Evolutionary conservation across 441 rosid species (phyloP).

Genomic region (Erysimum cheiri): DNA sequence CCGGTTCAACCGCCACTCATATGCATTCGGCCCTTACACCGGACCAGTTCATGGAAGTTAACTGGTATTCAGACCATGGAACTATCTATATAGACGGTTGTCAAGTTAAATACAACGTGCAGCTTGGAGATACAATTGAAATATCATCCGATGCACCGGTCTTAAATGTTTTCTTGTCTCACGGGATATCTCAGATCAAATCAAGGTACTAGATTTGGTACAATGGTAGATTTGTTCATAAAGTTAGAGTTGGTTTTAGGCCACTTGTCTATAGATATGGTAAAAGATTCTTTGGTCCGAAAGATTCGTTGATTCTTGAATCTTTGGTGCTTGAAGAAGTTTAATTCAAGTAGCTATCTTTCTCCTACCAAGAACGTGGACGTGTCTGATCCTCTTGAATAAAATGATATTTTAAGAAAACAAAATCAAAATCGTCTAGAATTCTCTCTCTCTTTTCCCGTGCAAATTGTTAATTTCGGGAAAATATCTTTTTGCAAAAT

Average conservation of each 20-base stretch:
- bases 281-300: slow-evolving; percentile 30
- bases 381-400: slow-evolving; percentile 35
- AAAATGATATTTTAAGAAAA: neutral
- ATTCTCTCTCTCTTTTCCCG: slow-evolving; percentile 12
- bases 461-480: slow-evolving; percentile 35
- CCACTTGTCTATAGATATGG: slow-evolving; percentile 38
- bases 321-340: slow-evolving; percentile 30
- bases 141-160: slow-evolving; percentile 73
- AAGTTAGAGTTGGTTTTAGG: slow-evolving; percentile 18
- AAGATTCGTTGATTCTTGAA: slow-evolving; percentile 40
- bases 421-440: slow-evolving; percentile 7
- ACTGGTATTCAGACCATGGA: slow-evolving; percentile 76
- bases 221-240: slow-evolving; percentile 28
- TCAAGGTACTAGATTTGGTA: slow-evolving; percentile 36
- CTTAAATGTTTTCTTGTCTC: slow-evolving; percentile 71
- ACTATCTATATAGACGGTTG: slow-evolving; percentile 77
- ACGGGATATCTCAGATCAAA: slow-evolving; percentile 29
- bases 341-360: slow-evolving; percentile 25
- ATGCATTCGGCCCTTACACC: slow-evolving; percentile 70
- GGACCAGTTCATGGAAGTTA: slow-evolving; percentile 54
- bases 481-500: slow-evolving; percentile 30
- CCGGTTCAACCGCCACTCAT: slow-evolving; percentile 49
- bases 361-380: slow-evolving; percentile 43
- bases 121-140: slow-evolving; percentile 66
- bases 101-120: slow-evolving; percentile 55